Evolutionary conservation across 768 basidiomycete genomes (phyloP), one percentile per base, ranked within the genome.

Genomic region (Leucosporidium yakuticum): DNA sequence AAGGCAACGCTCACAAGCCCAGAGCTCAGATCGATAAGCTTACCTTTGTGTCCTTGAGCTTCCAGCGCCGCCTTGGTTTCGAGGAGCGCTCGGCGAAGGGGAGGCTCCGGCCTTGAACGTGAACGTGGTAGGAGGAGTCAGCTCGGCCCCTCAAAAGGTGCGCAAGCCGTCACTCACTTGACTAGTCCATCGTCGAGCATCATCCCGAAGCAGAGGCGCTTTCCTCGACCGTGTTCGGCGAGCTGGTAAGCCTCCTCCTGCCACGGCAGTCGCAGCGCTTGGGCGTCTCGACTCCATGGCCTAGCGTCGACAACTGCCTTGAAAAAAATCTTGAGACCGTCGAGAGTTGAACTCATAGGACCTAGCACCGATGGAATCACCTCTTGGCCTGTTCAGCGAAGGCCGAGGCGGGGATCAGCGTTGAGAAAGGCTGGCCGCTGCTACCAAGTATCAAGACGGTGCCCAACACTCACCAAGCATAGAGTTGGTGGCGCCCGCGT

Each of bases 341-440:
- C 79, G 55, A 90, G 69, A 39, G 84, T 84, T 51, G 79, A 80
- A 2, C 85, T 80, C 60, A 91, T 80, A 8, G 91, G 91, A 0
- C 91, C 91, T 17, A 91, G 81, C 34, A 90, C 87, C 4, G 88
- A 88, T 5, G 80, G 80, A 32, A 89, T 74, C 20, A 86, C 84
- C 67, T 90, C 88, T 75, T 87, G 85, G 25, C 90, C 70, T 50
- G 32, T 23, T 9, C 32, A 3, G 14, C 20, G 34, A 36, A 12
- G 12, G 34, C 5, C 5, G 12, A 36, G 34, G 34, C 12, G 5
- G 34, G 12, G 34, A 5, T 12, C 6, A 36, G 34, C 34, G 34
- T 12, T 12, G 34, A 36, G 34, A 36, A 6, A 12, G 5, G 23
- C 25, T 15, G 2, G 5, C 36, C 7, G 32, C 32, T 15, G n/a